phyloP scores from a whole-genome alignment of 2,329 filamentous ascomycete genomes.

The Parasarocladium wereldwijsianum region DNA sequence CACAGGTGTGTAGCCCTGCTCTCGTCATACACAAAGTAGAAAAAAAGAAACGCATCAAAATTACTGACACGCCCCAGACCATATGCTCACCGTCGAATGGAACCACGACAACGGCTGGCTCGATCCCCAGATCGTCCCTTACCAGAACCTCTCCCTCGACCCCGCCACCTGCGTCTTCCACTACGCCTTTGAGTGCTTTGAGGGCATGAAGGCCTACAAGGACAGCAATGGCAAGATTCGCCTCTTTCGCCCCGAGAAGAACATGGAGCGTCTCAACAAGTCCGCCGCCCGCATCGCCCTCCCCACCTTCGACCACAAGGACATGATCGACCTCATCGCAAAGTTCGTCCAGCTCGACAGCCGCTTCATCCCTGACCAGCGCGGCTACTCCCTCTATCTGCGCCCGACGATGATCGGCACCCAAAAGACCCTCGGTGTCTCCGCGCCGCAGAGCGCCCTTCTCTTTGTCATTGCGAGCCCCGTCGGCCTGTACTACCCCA shows the following conservation, averaged over 20 bases:
- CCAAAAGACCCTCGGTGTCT: constrained; percentile 83
- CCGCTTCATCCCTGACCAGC: constrained; percentile 74
- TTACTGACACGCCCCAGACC: constrained; percentile 43
- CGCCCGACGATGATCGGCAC: constrained; percentile 96
- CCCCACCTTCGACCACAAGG: constrained; percentile 64
- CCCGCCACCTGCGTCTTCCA: constrained; percentile 95
- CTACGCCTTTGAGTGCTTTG: constrained; percentile 74
- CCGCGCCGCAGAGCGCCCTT: constrained; percentile 79
- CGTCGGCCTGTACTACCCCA: constrained; percentile 95
- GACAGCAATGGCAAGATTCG: constrained; percentile 64
- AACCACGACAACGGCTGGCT: constrained; percentile 73
- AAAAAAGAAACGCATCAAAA: too few relatives aligned
- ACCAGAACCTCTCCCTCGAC: constrained; percentile 94
- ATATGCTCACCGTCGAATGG: constrained; percentile 96
- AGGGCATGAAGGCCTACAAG: constrained; percentile 98
- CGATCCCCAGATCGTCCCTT: constrained; percentile 70
- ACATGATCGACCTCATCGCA: constrained; percentile 68
- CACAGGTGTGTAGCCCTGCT: constrained; percentile 48
- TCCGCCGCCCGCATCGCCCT: constrained; percentile 84
- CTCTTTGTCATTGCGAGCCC: constrained; percentile 93
- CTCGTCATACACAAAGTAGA: neutral
- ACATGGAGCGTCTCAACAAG: constrained; percentile 90
- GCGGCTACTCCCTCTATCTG: constrained; percentile 89
- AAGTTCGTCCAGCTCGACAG: constrained; percentile 68
- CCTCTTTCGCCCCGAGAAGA: constrained; percentile 87